Conservation (phyloP, 495 filamentous ascomycete genomes). For the Podospora anserina region DNA sequence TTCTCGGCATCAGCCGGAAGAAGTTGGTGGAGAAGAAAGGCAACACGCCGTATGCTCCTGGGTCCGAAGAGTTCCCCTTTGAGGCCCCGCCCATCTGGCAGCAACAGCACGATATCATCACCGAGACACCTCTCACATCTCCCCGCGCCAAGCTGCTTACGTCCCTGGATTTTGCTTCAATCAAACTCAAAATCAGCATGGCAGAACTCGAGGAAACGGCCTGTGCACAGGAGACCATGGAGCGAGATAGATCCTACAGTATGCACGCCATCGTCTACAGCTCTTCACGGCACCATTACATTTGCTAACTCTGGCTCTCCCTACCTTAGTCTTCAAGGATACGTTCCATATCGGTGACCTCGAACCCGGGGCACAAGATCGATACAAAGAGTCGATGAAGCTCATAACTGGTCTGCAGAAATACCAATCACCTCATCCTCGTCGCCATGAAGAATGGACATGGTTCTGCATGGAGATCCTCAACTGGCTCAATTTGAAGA, state of each 20-base stretch:
- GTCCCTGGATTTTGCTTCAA: conserved; percentile 10
- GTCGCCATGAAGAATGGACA: conserved; percentile 25
- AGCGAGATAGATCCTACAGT: conserved; percentile 37
- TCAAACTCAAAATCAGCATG: conserved; percentile 12
- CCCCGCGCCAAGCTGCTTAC: conserved; percentile 6
- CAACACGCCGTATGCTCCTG: conserved; percentile 6
- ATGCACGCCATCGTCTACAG: conserved; percentile 9
- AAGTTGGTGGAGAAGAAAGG: neutral
- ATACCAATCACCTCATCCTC: conserved; percentile 18
- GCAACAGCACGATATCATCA: conserved; percentile 11
- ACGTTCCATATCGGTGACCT: conserved; percentile 45
- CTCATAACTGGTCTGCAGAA: conserved; percentile 36
- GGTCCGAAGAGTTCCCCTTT: conserved; percentile 13
- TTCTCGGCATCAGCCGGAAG: neutral
- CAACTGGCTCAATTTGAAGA: conserved; percentile 35
- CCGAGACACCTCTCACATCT: neutral
- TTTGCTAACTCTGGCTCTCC: neutral
- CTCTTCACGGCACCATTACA: conserved; percentile 2
- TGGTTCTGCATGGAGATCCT: conserved; percentile 36
- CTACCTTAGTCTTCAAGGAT: conserved; percentile 38
- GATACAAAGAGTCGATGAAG: conserved; percentile 33
- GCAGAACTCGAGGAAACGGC: conserved; percentile 10
- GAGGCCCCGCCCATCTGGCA: conserved; percentile 17
- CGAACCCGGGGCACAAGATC: conserved; percentile 37
- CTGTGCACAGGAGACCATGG: conserved; percentile 23